A percentile compares a stretch with the other conserved stretches of the same genome.
Conservation (phyloP, 495 filamentous ascomycete genomes). For the Hyphodiscus hymeniophilus region DNA sequence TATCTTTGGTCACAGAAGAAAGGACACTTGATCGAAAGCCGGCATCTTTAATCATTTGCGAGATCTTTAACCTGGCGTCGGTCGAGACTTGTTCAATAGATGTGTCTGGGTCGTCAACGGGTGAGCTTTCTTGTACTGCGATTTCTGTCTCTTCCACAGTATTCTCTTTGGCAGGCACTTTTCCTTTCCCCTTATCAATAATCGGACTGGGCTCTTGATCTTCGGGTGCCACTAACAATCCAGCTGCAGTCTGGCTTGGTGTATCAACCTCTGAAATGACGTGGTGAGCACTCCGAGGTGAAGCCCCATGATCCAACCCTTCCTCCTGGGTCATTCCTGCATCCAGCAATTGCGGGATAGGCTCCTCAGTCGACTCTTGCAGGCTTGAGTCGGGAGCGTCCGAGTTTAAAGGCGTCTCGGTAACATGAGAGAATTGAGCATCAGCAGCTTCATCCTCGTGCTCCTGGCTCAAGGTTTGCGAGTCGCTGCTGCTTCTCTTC, state of each 20-base stretch:
- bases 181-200: no score
- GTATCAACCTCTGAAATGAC: no score
- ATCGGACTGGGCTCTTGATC: no score
- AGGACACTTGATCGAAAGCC: slow-evolving; percentile 32
- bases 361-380: not conserved
- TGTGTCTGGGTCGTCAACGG: not conserved
- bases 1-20: slow-evolving; percentile 19
- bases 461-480: no score
- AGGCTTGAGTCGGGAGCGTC: slow-evolving; percentile 5
- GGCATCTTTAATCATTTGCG: slow-evolving; percentile 30
- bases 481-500: slow-evolving; percentile 6
- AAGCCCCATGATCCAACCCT: no score
- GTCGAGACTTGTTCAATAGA: slow-evolving; percentile 9
- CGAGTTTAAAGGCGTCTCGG: slow-evolving; percentile 18
- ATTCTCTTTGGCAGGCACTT: no score
- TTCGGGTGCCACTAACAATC: no score
- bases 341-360: not conserved
- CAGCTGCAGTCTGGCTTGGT: no score
- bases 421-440: slow-evolving; percentile 30
- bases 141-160: no score
- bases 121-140: not conserved
- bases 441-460: not conserved
- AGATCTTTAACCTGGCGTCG: slow-evolving; percentile 26
- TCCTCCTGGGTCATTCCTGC: no score
- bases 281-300: no score